Conservation (phyloP, 108 stramenopile genomes). For the Skeletonema marinoi region DNA sequence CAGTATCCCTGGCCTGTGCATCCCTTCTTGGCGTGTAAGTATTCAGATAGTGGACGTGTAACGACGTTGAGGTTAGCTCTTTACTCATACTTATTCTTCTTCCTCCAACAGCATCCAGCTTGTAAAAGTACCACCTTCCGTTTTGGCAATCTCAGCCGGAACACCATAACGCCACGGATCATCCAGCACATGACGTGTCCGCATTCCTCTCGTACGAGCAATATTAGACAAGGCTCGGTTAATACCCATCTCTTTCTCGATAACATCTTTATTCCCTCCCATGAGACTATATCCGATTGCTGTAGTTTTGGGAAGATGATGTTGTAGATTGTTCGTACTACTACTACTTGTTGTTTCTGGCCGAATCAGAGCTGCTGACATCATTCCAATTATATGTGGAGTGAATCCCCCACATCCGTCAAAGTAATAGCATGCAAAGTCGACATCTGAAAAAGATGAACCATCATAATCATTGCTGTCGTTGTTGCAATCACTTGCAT, state of each 20-base stretch:
- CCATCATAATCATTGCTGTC: not conserved
- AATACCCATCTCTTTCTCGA: slow-evolving; percentile 48
- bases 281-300: slow-evolving; percentile 54
- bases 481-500: not conserved
- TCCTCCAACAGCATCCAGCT: slow-evolving; percentile 31
- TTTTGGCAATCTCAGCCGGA: slow-evolving; percentile 20
- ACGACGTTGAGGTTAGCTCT: not conserved
- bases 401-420: slow-evolving; percentile 55
- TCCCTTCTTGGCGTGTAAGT: too few relatives aligned
- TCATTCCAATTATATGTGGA: slow-evolving; percentile 53
- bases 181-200: slow-evolving; percentile 42
- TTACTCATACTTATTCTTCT: not conserved
- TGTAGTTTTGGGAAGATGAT: slow-evolving; percentile 9
- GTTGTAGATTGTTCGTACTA: not conserved
- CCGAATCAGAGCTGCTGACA: slow-evolving; percentile 46
- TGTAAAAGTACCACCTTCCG: slow-evolving; percentile 29
- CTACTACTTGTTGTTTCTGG: not conserved
- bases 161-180: slow-evolving; percentile 42
- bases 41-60: too few relatives aligned
- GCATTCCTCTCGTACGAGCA: slow-evolving; percentile 39
- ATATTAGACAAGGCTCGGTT: slow-evolving; percentile 34
- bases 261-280: slow-evolving; percentile 44
- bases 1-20: too few relatives aligned
- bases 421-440: slow-evolving; percentile 57
- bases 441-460: slow-evolving; percentile 8